phyloP scores from a whole-genome alignment of 1,139 yeast species.

The Diutina siamensis region DNA sequence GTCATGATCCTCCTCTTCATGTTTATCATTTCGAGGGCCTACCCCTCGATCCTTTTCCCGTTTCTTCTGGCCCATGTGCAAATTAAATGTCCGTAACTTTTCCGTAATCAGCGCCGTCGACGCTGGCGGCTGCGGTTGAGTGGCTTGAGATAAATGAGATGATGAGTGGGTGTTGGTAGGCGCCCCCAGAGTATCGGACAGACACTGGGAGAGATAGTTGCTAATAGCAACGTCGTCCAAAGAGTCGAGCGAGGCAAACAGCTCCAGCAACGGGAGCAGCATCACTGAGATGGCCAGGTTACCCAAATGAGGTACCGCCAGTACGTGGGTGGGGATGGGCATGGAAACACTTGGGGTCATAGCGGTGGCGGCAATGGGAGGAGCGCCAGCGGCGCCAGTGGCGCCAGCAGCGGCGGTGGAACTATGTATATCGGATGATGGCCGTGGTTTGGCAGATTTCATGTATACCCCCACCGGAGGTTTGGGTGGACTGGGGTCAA shows the following conservation, averaged over 20 bases:
- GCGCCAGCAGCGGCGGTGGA: slow-evolving; percentile 16
- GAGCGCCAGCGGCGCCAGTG: slow-evolving; percentile 16
- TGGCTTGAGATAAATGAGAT: too few species aligned
- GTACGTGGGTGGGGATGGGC: background rate
- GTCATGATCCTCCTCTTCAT: slow-evolving; percentile 6
- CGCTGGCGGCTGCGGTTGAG: slow-evolving; percentile 5
- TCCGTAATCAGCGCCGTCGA: slow-evolving; percentile 7
- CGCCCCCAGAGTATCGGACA: background rate
- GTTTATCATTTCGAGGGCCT: background rate
- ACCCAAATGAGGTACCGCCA: background rate
- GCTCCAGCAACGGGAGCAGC: slow-evolving; percentile 54
- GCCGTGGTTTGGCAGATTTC: too few species aligned
- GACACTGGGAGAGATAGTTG: slow-evolving; percentile 27
- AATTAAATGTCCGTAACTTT: slow-evolving; percentile 2
- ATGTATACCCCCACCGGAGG: background rate
- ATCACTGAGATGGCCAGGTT: slow-evolving; percentile 25
- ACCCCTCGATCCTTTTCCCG: slow-evolving; percentile 1
- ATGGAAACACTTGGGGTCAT: background rate
- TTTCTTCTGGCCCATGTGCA: slow-evolving; percentile 1
- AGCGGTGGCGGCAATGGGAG: slow-evolving; percentile 11
- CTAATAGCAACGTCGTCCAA: slow-evolving; percentile 31
- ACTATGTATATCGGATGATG: slow-evolving; percentile 29
- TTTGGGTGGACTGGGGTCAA: background rate
- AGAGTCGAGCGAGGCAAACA: slow-evolving; percentile 71
- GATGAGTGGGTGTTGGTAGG: slow-evolving; percentile 10